Evolutionary conservation across 2,329 filamentous ascomycete species (phyloP).

Genomic region (Talaromyces atroroseus): DNA sequence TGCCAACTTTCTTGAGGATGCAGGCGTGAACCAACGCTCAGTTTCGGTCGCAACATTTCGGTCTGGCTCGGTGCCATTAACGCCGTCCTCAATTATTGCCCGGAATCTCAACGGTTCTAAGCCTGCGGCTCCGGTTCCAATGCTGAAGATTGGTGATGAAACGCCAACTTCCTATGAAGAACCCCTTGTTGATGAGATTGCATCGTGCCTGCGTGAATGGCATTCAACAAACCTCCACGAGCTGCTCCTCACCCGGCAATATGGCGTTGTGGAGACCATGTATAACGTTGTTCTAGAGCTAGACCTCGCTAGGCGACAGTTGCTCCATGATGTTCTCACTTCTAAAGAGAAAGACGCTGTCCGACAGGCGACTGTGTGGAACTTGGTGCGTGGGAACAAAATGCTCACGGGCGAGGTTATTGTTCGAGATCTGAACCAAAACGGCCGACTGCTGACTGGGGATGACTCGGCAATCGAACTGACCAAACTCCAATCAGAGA

Average conservation of each 20-base stretch:
- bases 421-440: constrained; percentile 77
- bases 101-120: constrained; percentile 62
- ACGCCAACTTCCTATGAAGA: constrained; percentile 84
- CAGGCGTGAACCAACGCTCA: constrained; percentile 23
- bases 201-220: constrained; percentile 95
- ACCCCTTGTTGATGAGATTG: constrained; percentile 93
- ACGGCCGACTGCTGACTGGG: constrained; percentile 79
- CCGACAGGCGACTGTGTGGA: constrained; percentile 90
- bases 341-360: constrained; percentile 72
- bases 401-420: constrained; percentile 90
- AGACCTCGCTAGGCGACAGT: constrained; percentile 78
- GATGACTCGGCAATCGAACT: constrained; percentile 91
- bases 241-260: constrained; percentile 75
- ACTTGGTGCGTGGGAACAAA: constrained; percentile 89
- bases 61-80: constrained; percentile 29
- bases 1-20: constrained; percentile 4
- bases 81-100: constrained; percentile 29
- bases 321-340: constrained; percentile 91
- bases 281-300: constrained; percentile 75
- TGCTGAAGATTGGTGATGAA: constrained; percentile 97
- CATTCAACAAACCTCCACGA: constrained; percentile 96
- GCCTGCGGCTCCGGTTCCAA: constrained; percentile 86
- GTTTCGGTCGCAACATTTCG: constrained; percentile 24
- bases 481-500: constrained; percentile 85
- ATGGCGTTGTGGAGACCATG: constrained; percentile 73